Conservation (phyloP, 2,329 filamentous ascomycete species). For the Claviceps africana region DNA sequence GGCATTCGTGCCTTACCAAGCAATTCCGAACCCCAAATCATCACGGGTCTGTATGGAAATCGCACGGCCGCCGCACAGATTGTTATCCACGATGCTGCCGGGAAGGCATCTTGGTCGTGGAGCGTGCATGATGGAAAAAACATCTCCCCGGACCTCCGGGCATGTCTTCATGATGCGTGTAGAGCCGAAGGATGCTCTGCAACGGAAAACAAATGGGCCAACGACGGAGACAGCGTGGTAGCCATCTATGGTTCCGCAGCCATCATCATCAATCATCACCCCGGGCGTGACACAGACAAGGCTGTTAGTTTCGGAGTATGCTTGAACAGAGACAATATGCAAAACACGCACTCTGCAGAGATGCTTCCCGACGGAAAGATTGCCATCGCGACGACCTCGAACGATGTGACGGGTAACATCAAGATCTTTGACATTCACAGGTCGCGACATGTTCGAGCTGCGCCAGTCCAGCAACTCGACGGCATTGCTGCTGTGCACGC, state of each 20-base stretch:
- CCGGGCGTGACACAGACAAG: not conserved
- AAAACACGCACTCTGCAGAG: conserved; percentile 1
- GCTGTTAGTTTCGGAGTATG: conserved; percentile 1
- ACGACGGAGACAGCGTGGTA: not conserved
- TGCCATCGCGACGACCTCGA: conserved; percentile 1
- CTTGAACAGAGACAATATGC: not conserved
- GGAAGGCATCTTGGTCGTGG: conserved; percentile 1
- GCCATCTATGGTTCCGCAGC: not conserved
- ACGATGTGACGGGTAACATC: not conserved
- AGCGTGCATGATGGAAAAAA: not conserved
- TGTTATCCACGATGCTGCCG: not conserved
- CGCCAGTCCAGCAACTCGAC: not conserved
- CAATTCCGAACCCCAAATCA: not conserved
- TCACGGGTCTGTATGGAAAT: not conserved
- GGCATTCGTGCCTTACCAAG: not conserved
- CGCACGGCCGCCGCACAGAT: not conserved
- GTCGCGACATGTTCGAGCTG: not conserved
- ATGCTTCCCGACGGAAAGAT: not conserved
- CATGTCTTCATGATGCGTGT: not conserved
- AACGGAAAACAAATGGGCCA: conserved; percentile 1
- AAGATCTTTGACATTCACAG: not conserved
- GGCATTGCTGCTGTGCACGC: not conserved
- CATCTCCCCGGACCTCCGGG: conserved; percentile 1
- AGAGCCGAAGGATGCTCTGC: not conserved
- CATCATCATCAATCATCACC: conserved; percentile 2